These are phyloP conservation scores for Heimioporus sp. DNA, from an alignment of 768 basidiomycete genomes.

Conservation along the genomic window DNA sequence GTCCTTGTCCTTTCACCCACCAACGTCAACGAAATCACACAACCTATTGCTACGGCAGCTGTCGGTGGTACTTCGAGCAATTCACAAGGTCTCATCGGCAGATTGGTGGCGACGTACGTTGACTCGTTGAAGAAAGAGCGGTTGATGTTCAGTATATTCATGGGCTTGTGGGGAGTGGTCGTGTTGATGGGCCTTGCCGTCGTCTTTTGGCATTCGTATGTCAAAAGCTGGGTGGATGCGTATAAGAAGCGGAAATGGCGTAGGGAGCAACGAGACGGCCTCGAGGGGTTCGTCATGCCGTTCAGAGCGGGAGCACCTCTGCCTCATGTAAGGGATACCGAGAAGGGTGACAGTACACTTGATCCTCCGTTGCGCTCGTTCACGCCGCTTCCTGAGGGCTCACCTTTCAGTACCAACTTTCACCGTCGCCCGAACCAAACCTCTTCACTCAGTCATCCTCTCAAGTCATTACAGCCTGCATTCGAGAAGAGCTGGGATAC, in stretches of 20 bases:
- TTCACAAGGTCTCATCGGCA: conserved; percentile 63
- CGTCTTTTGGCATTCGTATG: conserved; percentile 73
- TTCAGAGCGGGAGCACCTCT: conserved; percentile 13
- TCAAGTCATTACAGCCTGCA: conserved; percentile 26
- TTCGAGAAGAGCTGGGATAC: conserved; percentile 46
- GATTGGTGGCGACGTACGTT: conserved; percentile 72
- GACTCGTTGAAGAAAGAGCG: conserved; percentile 74
- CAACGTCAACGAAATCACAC: conserved; percentile 69
- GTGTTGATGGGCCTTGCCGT: conserved; percentile 74
- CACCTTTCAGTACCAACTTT: conserved; percentile 30
- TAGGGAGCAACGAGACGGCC: conserved; percentile 47
- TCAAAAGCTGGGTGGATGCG: conserved; percentile 43
- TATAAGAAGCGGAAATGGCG: conserved; percentile 50
- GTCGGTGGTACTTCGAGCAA: conserved; percentile 55
- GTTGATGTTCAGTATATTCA: conserved; percentile 79
- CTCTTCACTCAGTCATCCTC: conserved; percentile 23
- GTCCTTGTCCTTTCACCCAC: conserved; percentile 74
- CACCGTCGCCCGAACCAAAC: conserved; percentile 38
- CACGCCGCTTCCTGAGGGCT: conserved; percentile 46
- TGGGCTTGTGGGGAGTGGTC: conserved; percentile 81
- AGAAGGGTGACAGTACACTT: conserved; percentile 19
- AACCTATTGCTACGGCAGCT: conserved; percentile 82
- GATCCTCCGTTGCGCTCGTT: conserved; percentile 42
- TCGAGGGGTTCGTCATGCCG: conserved; percentile 41
- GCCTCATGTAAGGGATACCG: conserved; percentile 21